Conservation (phyloP, 768 basidiomycete genomes). For the Pleurotus citrinopileatus region DNA sequence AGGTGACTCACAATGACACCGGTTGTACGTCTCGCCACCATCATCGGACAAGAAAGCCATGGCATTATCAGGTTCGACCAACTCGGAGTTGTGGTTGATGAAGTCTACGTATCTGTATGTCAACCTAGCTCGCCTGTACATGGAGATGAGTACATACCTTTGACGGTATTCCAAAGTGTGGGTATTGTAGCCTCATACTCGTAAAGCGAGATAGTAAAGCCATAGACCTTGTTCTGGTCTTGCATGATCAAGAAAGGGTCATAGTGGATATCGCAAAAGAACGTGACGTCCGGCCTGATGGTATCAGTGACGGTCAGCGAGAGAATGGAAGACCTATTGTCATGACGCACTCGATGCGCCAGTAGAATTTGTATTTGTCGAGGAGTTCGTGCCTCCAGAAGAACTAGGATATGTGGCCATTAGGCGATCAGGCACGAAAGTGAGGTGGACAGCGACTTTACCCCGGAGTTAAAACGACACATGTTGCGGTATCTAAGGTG, state of each 20-base stretch:
- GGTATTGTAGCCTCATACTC: constrained; percentile 87
- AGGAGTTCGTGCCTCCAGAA: constrained; percentile 85
- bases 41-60: constrained; percentile 82
- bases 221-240: constrained; percentile 82
- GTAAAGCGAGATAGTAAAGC: constrained; percentile 78
- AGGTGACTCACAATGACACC: constrained; percentile 60
- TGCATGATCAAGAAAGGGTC: constrained; percentile 91
- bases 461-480: constrained; percentile 95
- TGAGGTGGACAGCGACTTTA: constrained; percentile 33
- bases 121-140: not conserved
- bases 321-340: not conserved
- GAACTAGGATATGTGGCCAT: constrained; percentile 43
- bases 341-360: constrained; percentile 61
- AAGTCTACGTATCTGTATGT: constrained; percentile 54
- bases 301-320: constrained; percentile 1
- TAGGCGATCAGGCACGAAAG: constrained; percentile 1
- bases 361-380: constrained; percentile 82
- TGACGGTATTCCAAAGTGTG: constrained; percentile 79
- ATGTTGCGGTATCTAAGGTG: constrained; percentile 79
- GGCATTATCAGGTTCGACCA: constrained; percentile 67
- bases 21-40: constrained; percentile 68
- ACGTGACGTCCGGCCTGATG: constrained; percentile 75
- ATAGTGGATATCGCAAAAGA: constrained; percentile 84
- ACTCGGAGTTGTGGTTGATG: constrained; percentile 55
- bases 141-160: constrained; percentile 37